These are phyloP conservation scores for Biscutella auriculata DNA, from an alignment of 441 rosid genomes.

Conservation along the genomic window DNA sequence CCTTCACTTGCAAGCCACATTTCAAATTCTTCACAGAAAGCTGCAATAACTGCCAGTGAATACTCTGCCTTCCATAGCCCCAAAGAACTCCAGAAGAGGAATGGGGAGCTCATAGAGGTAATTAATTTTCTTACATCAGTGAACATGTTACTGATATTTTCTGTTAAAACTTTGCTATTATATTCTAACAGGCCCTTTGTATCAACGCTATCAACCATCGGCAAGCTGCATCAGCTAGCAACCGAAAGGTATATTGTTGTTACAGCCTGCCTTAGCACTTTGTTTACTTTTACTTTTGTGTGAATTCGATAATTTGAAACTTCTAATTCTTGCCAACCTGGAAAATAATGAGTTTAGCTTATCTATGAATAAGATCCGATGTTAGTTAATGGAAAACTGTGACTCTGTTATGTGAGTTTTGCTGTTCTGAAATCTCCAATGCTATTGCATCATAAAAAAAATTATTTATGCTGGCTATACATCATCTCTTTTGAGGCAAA, in stretches of 20 bases:
- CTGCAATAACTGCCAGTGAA: constrained; percentile 30
- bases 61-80: constrained; percentile 43
- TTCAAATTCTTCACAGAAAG: constrained; percentile 51
- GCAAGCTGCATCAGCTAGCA: constrained; percentile 83
- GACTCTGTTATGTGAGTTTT: too few relatives aligned
- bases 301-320: neutral
- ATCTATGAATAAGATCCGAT: neutral
- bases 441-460: too few relatives aligned
- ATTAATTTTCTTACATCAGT: constrained; percentile 11
- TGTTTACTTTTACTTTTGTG: neutral
- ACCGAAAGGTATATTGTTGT: constrained; percentile 62
- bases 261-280: constrained; percentile 8
- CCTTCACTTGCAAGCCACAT: constrained; percentile 30
- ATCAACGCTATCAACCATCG: constrained; percentile 54
- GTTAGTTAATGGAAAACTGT: too few relatives aligned
- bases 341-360: too few relatives aligned
- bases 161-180: constrained; percentile 7
- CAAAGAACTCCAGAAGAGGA: constrained; percentile 65
- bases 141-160: constrained; percentile 10
- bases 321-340: too few relatives aligned
- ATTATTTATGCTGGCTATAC: too few relatives aligned
- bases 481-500: too few relatives aligned
- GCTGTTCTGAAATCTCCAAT: too few relatives aligned
- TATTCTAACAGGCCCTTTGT: constrained; percentile 69
- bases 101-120: constrained; percentile 93